These are phyloP conservation scores for Colletotrichum sp. DNA, from an alignment of 2,329 filamentous ascomycete genomes.

Conservation along the genomic window DNA sequence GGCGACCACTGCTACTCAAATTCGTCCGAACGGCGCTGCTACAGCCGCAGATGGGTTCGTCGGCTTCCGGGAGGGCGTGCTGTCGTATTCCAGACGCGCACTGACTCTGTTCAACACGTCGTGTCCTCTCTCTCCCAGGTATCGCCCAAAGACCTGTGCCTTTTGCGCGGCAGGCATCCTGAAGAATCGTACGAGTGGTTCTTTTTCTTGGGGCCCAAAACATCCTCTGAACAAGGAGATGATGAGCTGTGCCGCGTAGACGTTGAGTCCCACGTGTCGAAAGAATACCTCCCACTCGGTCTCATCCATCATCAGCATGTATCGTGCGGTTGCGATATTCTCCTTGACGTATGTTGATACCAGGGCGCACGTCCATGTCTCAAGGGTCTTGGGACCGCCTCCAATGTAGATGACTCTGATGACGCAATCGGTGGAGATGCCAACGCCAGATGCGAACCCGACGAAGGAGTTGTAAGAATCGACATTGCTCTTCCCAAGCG, in stretches of 20 bases:
- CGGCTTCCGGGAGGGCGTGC: background rate
- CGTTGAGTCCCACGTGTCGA: constrained; percentile 39
- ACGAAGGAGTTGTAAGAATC: constrained; percentile 55
- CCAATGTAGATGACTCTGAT: constrained; percentile 52
- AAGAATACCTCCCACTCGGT: constrained; percentile 45
- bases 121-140: constrained; percentile 22
- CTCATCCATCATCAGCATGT: constrained; percentile 42
- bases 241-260: constrained; percentile 39
- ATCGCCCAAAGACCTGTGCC: constrained; percentile 25
- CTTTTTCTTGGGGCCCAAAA: constrained; percentile 20
- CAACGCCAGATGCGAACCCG: constrained; percentile 49
- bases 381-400: constrained; percentile 54
- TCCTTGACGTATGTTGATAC: constrained; percentile 50
- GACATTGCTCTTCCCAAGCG: constrained; percentile 45
- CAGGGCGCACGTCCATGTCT: constrained; percentile 58
- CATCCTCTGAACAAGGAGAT: constrained; percentile 29
- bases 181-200: constrained; percentile 36
- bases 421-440: constrained; percentile 25
- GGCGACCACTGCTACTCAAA: background rate
- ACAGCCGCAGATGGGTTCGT: background rate
- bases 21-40: constrained; percentile 1
- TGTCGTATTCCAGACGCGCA: background rate
- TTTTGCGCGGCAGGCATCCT: constrained; percentile 31
- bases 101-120: constrained; percentile 4
- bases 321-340: constrained; percentile 28